Evolutionary conservation across 306 rosid species (phyloP), one percentile per base, ranked within the genome.

Genomic region (Pueraria montana): DNA sequence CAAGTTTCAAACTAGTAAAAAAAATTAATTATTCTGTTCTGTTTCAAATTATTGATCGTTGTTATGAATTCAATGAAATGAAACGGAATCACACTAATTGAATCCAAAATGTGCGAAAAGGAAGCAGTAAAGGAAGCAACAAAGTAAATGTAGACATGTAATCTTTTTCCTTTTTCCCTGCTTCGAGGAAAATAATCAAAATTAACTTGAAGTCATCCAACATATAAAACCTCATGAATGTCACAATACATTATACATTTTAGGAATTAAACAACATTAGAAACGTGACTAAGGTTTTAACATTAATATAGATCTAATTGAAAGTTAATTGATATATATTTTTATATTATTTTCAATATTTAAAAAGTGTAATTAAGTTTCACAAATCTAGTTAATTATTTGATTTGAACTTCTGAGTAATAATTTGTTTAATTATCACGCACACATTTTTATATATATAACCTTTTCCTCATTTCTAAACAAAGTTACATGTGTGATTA

Each of bases 81-180:
- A 61, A 61, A 59, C 1, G 65, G 36, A 61, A 26, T 61, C 67
- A 24, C 26, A 7, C 14, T 53, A n/a, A n/a, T 23, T n/a, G 46
- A 72, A 26, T 9, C 26, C 16, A 48, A 26, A 48, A 72, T 49
- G 24, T 18, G 50, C 59, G 2, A 24, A 71, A 46, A 2, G 1
- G 26, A 72, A 49, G 32, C 78, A 50, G 26, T 16, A 71, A 46
- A 70, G 32, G 20, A 46, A 72, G 27, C 14, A n/a, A n/a, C n/a
- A n/a, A n/a, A n/a, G n/a, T n/a, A n/a, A n/a, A n/a, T n/a, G n/a
- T 46, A 70, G 26, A 26, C 26, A 72, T 42, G 55, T 24, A 46
- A 38, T 46, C 58, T 14, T 46, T 30, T 26, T 11, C 14, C 18
- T 10, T n/a, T 11, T 52, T 6, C 23, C 46, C 11, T 13, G 1